Base-by-base conservation (phyloP, 805 yeast species). In the Brettanomyces anomalus region DNA sequence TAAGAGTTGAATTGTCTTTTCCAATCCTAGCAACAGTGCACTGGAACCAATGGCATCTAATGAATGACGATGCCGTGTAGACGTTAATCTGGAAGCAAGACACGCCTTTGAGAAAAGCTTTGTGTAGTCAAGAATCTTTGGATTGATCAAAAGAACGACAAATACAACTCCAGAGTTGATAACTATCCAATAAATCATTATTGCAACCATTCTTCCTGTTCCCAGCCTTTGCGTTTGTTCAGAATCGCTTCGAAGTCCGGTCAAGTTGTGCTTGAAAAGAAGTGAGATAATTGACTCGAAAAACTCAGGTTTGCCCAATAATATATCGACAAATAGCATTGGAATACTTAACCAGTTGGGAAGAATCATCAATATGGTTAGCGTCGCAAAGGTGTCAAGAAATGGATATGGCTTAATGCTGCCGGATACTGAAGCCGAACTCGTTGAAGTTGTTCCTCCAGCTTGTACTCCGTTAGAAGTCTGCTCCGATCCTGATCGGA, bases 1-100 rank as follows among this genome's bases (percentile, higher is more conserved):
- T 4, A 43, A 13, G 18, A 41, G 39, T 20, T 47, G 38, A 11
- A 37, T 40, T 2, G 45, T 34, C 28, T 42, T 39, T 20, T 56
- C 61, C 14, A 52, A 24, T 1, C 46, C 13, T 8, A 58, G 30
- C 3, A 60, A 37, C 3, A 58, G 33, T 4, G 51, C 13, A 20
- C 55, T 39, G 4, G 65, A 49, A 3, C 53, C 24, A 2, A 62
- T 16, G 4, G 67, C 62, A 49, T 62, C 63, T 7, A 53, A 30
- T 4, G 54, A 41, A 30, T 54, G 52, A 39, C 60, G 48, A 37
- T 54, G 49, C 39, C 49, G 54, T 5, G 59, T 49, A 1, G 66
- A 60, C 0, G 65, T 59, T 18, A 64, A 36, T 20, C 50, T 60
- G 13, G 65, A 53, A 1, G 66, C 66, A n/a, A 64, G 49, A 33